Evolutionary conservation across 1,139 yeast species (phyloP).

Genomic region (Nakaseomyces glabratus): DNA sequence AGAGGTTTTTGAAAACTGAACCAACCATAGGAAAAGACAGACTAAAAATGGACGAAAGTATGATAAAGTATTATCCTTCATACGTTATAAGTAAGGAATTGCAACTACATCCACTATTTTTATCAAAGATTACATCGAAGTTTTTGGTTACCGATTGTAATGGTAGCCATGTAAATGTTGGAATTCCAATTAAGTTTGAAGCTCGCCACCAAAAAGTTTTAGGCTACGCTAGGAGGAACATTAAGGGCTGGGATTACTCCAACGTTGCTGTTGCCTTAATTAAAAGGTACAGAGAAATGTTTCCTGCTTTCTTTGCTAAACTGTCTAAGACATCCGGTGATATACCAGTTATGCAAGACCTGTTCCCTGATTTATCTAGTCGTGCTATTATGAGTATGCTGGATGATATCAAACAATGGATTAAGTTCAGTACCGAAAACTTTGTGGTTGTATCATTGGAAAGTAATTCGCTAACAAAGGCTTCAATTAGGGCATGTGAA

Average conservation of each 20-base stretch:
- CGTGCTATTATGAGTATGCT: conserved; percentile 40
- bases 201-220: conserved; percentile 71
- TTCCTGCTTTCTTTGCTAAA: conserved; percentile 49
- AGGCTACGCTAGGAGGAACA: conserved; percentile 68
- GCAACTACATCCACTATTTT: conserved; percentile 50
- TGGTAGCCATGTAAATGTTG: conserved; percentile 59
- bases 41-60: conserved; percentile 46
- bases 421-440: conserved; percentile 45
- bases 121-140: conserved; percentile 71
- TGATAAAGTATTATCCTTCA: conserved; percentile 57
- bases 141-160: conserved; percentile 50
- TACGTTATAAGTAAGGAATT: conserved; percentile 55
- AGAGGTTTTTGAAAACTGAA: conserved; percentile 44
- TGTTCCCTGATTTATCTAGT: conserved; percentile 33
- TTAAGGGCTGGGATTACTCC: conserved; percentile 77
- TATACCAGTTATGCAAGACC: conserved; percentile 36
- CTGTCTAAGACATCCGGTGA: conserved; percentile 27
- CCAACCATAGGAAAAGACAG: conserved; percentile 56
- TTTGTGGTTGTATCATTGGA: conserved; percentile 64
- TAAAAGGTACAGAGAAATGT: conserved; percentile 48
- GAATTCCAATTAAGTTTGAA: conserved; percentile 79
- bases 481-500: conserved; percentile 63
- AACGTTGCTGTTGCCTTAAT: conserved; percentile 63
- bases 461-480: conserved; percentile 67
- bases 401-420: conserved; percentile 45